Evolutionary conservation across 1,139 yeast genomes (phyloP).

Genomic region (Taiozyma sp.): DNA sequence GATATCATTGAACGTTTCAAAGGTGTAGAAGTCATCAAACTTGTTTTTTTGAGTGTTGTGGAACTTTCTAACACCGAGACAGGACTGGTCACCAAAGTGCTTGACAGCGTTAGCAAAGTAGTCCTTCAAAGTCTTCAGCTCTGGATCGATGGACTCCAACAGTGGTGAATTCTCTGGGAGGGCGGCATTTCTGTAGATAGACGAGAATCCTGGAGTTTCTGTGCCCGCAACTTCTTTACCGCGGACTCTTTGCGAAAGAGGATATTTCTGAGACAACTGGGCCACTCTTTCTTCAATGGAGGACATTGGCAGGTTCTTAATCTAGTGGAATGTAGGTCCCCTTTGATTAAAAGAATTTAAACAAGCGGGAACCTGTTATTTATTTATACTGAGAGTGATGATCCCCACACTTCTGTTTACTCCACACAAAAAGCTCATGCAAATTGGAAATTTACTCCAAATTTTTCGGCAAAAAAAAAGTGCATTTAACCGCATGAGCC

Average conservation of each 20-base stretch:
- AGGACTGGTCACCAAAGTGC: conserved; percentile 24
- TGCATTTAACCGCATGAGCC: background rate
- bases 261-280: background rate
- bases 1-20: conserved; percentile 32
- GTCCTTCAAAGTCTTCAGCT: conserved; percentile 34
- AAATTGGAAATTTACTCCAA: too few relatives aligned
- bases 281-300: background rate
- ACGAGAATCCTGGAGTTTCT: conserved; percentile 12
- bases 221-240: conserved; percentile 5
- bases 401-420: background rate
- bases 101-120: conserved; percentile 32
- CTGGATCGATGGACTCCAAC: conserved; percentile 32
- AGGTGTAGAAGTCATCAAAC: conserved; percentile 29
- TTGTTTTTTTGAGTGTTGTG: conserved; percentile 18
- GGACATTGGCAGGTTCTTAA: background rate
- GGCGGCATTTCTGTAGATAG: conserved; percentile 7
- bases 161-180: conserved; percentile 12
- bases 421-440: background rate
- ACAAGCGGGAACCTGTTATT: background rate
- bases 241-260: background rate
- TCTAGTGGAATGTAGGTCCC: too few relatives aligned
- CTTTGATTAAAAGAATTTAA: too few relatives aligned
- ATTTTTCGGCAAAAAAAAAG: too few relatives aligned
- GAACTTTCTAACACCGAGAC: conserved; percentile 35
- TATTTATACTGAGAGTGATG: background rate